Conservation (phyloP, 345 rosid genomes). For the Pistacia vera region DNA sequence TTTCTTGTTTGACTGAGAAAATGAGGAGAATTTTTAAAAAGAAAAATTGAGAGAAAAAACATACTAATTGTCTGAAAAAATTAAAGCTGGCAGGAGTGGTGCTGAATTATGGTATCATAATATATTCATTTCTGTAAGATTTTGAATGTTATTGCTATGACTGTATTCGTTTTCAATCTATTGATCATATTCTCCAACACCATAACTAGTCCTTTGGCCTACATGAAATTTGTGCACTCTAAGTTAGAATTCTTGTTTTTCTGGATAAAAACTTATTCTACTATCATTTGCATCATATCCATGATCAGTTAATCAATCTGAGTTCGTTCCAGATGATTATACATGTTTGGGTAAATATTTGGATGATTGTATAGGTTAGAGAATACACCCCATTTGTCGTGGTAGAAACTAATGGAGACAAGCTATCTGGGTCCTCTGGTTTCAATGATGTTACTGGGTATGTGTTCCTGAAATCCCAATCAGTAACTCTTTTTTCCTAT, state of each 20-base stretch:
- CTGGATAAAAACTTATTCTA: background rate
- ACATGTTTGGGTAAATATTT: background rate
- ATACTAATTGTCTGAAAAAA: background rate
- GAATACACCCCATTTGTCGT: slow-evolving; percentile 64
- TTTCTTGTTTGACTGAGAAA: background rate
- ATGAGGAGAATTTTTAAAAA: background rate
- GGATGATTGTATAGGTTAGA: slow-evolving; percentile 53
- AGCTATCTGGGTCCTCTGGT: slow-evolving; percentile 70
- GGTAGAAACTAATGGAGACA: slow-evolving; percentile 81
- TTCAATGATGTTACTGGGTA: slow-evolving; percentile 80
- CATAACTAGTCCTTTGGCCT: no score
- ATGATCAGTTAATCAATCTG: background rate
- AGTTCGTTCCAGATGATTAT: no score
- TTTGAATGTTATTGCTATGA: background rate
- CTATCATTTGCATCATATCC: background rate
- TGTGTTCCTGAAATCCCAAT: background rate
- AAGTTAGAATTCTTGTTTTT: background rate
- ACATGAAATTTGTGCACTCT: background rate
- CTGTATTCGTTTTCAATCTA: background rate
- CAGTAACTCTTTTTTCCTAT: background rate
- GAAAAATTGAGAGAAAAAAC: background rate
- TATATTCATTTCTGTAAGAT: background rate
- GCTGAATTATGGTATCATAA: background rate
- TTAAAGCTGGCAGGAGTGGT: background rate
- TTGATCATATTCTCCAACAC: background rate